These are phyloP conservation scores for Fonsecaea monophora DNA, from an alignment of 2,329 filamentous ascomycete species.

Conservation along the genomic window DNA sequence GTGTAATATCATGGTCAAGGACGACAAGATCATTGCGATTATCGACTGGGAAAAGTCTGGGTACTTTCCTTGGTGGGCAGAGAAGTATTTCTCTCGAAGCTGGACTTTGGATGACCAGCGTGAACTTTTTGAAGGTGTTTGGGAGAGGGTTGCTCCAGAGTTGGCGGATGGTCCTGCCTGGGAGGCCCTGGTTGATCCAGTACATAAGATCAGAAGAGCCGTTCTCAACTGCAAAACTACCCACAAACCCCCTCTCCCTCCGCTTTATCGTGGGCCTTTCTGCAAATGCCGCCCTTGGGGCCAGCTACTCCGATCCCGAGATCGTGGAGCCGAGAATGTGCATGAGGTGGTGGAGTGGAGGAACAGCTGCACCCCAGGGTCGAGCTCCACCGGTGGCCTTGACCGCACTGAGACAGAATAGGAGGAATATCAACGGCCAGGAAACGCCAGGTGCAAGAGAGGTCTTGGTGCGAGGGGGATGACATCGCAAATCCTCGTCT, in stretches of 20 bases:
- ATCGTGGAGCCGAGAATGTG: not conserved
- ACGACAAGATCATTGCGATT: slow-evolving; percentile 40
- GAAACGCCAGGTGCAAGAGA: not conserved
- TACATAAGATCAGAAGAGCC: not conserved
- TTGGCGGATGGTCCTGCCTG: not conserved
- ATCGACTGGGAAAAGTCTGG: slow-evolving; percentile 42
- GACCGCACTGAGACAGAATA: no score
- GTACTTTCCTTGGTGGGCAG: slow-evolving; percentile 39
- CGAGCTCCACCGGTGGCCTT: no score
- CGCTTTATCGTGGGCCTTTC: not conserved
- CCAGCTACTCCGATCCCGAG: not conserved
- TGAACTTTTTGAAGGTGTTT: not conserved
- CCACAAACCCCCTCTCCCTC: not conserved
- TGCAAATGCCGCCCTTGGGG: not conserved
- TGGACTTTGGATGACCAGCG: not conserved
- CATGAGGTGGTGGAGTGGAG: not conserved
- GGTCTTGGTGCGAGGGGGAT: not conserved
- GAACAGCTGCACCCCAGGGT: no score
- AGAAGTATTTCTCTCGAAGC: not conserved
- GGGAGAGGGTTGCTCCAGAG: not conserved
- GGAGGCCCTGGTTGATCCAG: not conserved
- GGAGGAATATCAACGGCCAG: no score
- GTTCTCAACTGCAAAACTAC: not conserved
- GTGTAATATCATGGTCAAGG: slow-evolving; percentile 42
- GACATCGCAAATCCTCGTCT: not conserved